Evolutionary conservation across 2,329 filamentous ascomycete genomes (phyloP).

Genomic region (Pseudogymnoascus verrucosus): DNA sequence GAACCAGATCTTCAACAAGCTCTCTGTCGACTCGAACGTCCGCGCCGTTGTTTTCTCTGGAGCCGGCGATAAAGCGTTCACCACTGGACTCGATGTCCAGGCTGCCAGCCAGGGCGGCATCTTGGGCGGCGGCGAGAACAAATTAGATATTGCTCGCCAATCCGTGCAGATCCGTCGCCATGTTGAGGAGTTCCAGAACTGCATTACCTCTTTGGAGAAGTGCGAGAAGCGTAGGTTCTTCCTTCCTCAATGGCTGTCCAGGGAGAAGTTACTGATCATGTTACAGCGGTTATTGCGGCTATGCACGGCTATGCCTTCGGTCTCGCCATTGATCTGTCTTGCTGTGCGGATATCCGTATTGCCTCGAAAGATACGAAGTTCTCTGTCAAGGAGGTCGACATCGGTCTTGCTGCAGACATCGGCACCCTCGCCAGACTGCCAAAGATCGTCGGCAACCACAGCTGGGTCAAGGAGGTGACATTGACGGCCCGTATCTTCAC

Average conservation of each 20-base stretch:
- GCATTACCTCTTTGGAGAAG: slow-evolving; percentile 66
- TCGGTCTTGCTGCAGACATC: slow-evolving; percentile 72
- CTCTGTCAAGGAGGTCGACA: slow-evolving; percentile 74
- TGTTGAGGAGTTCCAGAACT: slow-evolving; percentile 73
- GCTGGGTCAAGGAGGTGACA: slow-evolving; percentile 74
- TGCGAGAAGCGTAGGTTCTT: slow-evolving; percentile 72
- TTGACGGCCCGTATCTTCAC: slow-evolving; percentile 63
- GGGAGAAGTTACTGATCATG: not conserved
- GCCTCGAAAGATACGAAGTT: slow-evolving; percentile 52
- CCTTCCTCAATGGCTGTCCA: not conserved
- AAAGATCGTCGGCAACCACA: slow-evolving; percentile 60
- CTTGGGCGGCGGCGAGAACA: slow-evolving; percentile 27
- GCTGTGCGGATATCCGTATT: slow-evolving; percentile 63
- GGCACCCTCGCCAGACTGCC: slow-evolving; percentile 67
- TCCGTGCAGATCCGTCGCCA: slow-evolving; percentile 56
- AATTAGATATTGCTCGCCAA: slow-evolving; percentile 54
- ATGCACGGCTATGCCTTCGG: slow-evolving; percentile 74
- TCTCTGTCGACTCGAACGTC: slow-evolving; percentile 64
- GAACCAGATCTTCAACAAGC: slow-evolving; percentile 58
- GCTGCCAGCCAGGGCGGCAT: slow-evolving; percentile 51
- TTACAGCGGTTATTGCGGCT: slow-evolving; percentile 66
- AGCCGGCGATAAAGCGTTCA: slow-evolving; percentile 77
- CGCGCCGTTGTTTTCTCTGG: slow-evolving; percentile 74
- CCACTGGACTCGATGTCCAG: slow-evolving; percentile 74
- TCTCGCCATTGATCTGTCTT: slow-evolving; percentile 66